Base-by-base conservation (phyloP, 2,329 filamentous ascomycete species). In the Pyrenochaeta sp. region DNA sequence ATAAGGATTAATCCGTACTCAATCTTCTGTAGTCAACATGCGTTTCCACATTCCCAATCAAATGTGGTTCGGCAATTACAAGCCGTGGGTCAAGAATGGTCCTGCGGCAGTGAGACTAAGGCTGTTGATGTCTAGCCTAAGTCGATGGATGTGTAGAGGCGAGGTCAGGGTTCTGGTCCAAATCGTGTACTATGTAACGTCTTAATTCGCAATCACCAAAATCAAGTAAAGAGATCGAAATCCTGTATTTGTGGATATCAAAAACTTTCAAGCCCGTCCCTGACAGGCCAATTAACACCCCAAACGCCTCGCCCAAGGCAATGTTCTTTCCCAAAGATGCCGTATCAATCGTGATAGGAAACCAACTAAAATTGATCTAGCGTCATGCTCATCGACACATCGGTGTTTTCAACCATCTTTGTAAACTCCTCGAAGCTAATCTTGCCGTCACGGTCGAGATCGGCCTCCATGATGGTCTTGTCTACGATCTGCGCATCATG, bases 381-480 rank as follows among this genome's bases (percentile, higher is more conserved):
- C 35, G 83, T 86, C 83, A 86, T 85, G 70, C 83, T 86, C 78
- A 85, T 80, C 48, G 78, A 81, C 32, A 86, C 79, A 70, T 87
- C 84, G 18, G 93, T 97, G 72, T 88, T 96, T 81, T 96, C 93
- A 37, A 99, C 94, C 93, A 99, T 97, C 78, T 94, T 90, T 50
- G 86, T 93, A 71, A 99, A 99, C 81, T 99, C 94, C 75, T 97
- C 91, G 66, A 99, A 99, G 79, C 90, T 96, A 73, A 99, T 97
- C 81, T 95, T 96, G 66, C 94, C 94, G 72, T 99, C 94, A 50
- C 86, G 86, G 74, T 99, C 94, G 61, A 92, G 81, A 74, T 99
- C 94, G 35, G 94, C 94, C 78, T 99, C 94, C 94, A 97, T 97
- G 72, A 99, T 97, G 48, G 94, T 99, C 85, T 99, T 99, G 79